Percentiles rank a stretch among this genome's conserved stretches.
phyloP scores from a whole-genome alignment of 2,329 filamentous ascomycete genomes.

The Stemphylium lycopersici region DNA sequence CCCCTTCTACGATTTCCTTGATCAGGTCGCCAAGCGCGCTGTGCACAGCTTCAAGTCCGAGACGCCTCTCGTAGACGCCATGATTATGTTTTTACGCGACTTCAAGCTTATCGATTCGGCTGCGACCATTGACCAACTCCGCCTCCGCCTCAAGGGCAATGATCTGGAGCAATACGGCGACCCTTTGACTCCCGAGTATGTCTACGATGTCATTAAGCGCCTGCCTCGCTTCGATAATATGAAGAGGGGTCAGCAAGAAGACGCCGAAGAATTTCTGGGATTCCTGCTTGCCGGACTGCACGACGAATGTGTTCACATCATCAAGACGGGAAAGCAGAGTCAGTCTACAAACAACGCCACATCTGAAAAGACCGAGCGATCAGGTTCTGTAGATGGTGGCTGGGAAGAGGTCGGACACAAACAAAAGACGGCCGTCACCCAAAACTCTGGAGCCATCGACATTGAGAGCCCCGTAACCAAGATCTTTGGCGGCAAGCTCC shows the following conservation, averaged over 20 bases:
- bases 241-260: conserved; percentile 96
- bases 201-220: conserved; percentile 89
- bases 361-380: conserved; percentile 54
- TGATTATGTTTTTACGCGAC: conserved; percentile 96
- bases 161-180: conserved; percentile 92
- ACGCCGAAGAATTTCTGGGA: conserved; percentile 95
- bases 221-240: conserved; percentile 90
- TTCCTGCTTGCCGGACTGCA: conserved; percentile 92
- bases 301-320: conserved; percentile 84
- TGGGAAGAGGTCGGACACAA: conserved; percentile 96
- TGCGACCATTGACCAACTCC: conserved; percentile 73
- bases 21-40: conserved; percentile 82
- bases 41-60: conserved; percentile 93
- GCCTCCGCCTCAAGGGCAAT: conserved; percentile 74
- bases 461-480: conserved; percentile 85
- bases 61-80: conserved; percentile 89
- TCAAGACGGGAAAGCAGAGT: conserved; percentile 59
- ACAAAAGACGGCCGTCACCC: conserved; percentile 84
- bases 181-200: conserved; percentile 89
- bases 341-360: conserved; percentile 36
- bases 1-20: conserved; percentile 93
- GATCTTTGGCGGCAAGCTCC: conserved; percentile 90
- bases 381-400: conserved; percentile 63
- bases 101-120: conserved; percentile 87
- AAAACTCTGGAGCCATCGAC: conserved; percentile 77